Evolutionary conservation across 257 asterid species (phyloP).

Genomic region (Cynanchum wilfordii): DNA sequence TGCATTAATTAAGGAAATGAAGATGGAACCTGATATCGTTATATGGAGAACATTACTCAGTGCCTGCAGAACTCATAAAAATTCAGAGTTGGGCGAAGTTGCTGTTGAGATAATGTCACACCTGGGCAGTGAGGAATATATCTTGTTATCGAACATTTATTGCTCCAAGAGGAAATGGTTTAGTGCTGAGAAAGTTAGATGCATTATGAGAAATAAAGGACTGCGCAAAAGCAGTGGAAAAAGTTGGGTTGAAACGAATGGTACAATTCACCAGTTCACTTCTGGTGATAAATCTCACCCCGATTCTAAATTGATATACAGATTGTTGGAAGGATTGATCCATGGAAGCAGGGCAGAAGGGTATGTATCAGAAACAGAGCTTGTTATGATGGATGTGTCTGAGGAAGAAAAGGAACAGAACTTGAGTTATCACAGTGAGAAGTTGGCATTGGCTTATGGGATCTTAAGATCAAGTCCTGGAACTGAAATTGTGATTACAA

Average conservation of each 20-base stretch:
- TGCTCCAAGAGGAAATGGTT: constrained; percentile 61
- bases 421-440: constrained; percentile 68
- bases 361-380: constrained; percentile 33
- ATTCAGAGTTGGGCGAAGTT: constrained; percentile 46
- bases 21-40: constrained; percentile 59
- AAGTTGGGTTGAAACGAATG: constrained; percentile 67
- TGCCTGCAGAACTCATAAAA: constrained; percentile 64
- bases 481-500: constrained; percentile 48
- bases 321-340: constrained; percentile 47
- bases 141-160: constrained; percentile 59
- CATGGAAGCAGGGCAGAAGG: constrained; percentile 54
- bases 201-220: constrained; percentile 45
- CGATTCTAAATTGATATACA: constrained; percentile 49
- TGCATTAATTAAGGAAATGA: constrained; percentile 55
- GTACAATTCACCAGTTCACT: constrained; percentile 52
- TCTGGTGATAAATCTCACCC: constrained; percentile 59
- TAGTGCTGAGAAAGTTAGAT: constrained; percentile 52
- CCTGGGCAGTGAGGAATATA: constrained; percentile 65
- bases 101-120: constrained; percentile 42
- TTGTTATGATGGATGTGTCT: constrained; percentile 78
- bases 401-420: constrained; percentile 85
- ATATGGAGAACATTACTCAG: constrained; percentile 72
- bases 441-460: constrained; percentile 64
- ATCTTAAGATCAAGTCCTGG: constrained; percentile 68
- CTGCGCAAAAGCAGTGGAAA: constrained; percentile 57